phyloP scores from a whole-genome alignment of 1,284 basidiomycete species.

The Filobasidium uniguttulatum region DNA sequence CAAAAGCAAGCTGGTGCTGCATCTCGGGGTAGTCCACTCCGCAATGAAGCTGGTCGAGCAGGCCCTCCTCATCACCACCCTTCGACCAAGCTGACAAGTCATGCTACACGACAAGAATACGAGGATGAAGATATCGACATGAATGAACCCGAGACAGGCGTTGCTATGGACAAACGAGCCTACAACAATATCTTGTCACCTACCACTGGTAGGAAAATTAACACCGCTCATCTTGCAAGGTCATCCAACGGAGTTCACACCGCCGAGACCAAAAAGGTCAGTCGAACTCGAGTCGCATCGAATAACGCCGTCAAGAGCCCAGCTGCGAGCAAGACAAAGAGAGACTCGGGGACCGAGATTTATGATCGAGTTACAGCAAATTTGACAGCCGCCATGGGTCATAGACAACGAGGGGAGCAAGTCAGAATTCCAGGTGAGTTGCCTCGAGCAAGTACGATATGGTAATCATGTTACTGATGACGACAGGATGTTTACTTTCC shows the following conservation, averaged over 20 bases:
- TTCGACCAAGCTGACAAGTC: neutral
- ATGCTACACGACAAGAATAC: too few relatives aligned
- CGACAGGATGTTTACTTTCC: neutral
- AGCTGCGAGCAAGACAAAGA: neutral
- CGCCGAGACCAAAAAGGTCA: neutral
- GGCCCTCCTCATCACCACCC: neutral
- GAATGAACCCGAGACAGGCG: neutral
- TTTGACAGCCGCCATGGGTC: constrained; percentile 1
- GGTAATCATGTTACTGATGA: too few relatives aligned
- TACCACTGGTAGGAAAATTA: neutral
- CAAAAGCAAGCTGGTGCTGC: constrained; percentile 2
- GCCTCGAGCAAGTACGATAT: too few relatives aligned
- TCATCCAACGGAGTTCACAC: neutral
- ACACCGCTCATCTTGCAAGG: neutral
- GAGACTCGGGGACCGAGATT: neutral
- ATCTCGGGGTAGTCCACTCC: constrained; percentile 23
- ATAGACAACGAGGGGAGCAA: neutral
- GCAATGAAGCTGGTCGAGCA: constrained; percentile 21
- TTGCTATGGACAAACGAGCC: neutral
- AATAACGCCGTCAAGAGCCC: neutral
- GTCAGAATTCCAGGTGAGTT: constrained; percentile 7
- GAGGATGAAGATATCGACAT: neutral
- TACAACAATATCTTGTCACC: neutral
- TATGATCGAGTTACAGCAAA: constrained; percentile 8
- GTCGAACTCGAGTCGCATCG: neutral